These are phyloP conservation scores for Sparassis latifolia DNA, from an alignment of 1,284 basidiomycete genomes.

Conservation along the genomic window DNA sequence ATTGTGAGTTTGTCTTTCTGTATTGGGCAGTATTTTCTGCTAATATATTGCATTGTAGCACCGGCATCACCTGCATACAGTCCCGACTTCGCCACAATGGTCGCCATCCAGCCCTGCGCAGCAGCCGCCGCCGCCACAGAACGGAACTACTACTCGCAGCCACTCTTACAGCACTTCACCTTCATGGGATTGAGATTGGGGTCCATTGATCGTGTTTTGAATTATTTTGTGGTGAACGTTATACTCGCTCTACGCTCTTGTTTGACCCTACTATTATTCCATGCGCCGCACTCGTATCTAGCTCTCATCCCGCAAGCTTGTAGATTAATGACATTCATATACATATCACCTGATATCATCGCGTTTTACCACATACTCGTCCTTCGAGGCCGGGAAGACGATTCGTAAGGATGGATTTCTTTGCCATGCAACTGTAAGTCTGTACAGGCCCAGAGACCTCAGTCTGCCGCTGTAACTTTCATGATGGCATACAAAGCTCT, in stretches of 20 bases:
- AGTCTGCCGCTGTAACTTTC: neutral
- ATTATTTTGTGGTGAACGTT: neutral
- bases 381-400: neutral
- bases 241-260: conserved; percentile 14
- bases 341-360: conserved; percentile 1
- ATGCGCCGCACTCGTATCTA: conserved; percentile 12
- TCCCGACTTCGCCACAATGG: conserved; percentile 76
- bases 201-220: neutral
- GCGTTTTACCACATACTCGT: conserved; percentile 1
- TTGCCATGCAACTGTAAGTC: too few relatives aligned
- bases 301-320: conserved; percentile 19
- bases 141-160: conserved; percentile 33
- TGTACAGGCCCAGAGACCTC: too few relatives aligned
- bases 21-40: conserved; percentile 12
- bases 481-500: neutral
- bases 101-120: conserved; percentile 74
- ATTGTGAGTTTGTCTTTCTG: conserved; percentile 47
- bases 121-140: conserved; percentile 22
- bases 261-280: conserved; percentile 13
- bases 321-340: conserved; percentile 19
- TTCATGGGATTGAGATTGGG: conserved; percentile 43
- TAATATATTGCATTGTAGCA: conserved; percentile 33
- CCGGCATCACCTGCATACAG: conserved; percentile 82
- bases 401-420: neutral
- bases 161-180: conserved; percentile 48